phyloP scores from a whole-genome alignment of 1,139 yeast genomes.

The Maudiozyma humilis region DNA sequence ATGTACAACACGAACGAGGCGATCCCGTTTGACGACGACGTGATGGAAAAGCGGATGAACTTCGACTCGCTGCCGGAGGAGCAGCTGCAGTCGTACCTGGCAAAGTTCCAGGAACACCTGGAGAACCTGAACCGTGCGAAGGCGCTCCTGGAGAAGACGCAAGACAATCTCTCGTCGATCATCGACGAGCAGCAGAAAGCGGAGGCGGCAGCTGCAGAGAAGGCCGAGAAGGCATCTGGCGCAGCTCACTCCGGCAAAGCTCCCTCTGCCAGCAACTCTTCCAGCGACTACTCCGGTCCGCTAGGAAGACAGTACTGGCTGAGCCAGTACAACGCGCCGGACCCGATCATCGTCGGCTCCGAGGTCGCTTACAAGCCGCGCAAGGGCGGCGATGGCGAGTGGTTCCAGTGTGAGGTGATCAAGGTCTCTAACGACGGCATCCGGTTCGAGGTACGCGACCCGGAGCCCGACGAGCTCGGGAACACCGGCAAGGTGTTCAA shows the following conservation, averaged over 20 bases:
- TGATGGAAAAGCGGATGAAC: constrained; percentile 30
- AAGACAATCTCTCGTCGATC: constrained; percentile 28
- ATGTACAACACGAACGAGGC: constrained; percentile 55
- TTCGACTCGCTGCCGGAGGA: constrained; percentile 31
- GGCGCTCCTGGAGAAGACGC: constrained; percentile 35
- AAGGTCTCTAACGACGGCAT: constrained; percentile 69
- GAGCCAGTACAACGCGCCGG: constrained; percentile 47
- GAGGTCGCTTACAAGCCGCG: constrained; percentile 83
- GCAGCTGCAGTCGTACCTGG: constrained; percentile 37
- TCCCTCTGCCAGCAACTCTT: neutral
- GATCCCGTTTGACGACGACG: constrained; percentile 42
- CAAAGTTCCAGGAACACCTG: constrained; percentile 43
- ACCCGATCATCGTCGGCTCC: constrained; percentile 56
- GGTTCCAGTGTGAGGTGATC: constrained; percentile 94
- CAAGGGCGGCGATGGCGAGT: constrained; percentile 67
- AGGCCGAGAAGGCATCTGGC: neutral
- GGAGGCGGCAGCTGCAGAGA: neutral
- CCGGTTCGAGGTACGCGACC: constrained; percentile 81
- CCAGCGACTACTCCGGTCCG: neutral
- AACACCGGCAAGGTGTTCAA: constrained; percentile 84
- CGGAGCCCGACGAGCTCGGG: constrained; percentile 92
- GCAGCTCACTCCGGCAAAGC: neutral
- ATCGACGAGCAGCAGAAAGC: constrained; percentile 16
- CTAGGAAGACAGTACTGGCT: constrained; percentile 32
- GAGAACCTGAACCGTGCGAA: constrained; percentile 51